Evolutionary conservation across 1,139 yeast genomes (phyloP).

Genomic region (Entelexis paramagnoliae): DNA sequence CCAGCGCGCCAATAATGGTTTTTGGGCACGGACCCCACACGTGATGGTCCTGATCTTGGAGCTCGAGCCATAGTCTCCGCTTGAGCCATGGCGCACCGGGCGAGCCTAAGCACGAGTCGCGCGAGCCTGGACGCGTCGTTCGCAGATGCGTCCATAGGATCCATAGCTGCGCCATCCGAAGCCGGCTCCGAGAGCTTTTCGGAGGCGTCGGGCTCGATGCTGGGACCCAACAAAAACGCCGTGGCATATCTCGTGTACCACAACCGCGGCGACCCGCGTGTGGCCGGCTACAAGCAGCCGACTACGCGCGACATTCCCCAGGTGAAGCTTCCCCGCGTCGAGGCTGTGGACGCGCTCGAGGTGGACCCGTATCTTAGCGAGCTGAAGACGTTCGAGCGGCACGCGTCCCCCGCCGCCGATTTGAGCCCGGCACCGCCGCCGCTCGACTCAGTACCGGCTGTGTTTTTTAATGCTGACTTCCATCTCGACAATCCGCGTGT

Average conservation of each 20-base stretch:
- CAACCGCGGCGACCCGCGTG: conserved; percentile 23
- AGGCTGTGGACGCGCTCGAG: conserved; percentile 42
- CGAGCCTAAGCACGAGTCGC: conserved; percentile 16
- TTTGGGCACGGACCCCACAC: neutral
- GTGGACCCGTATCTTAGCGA: conserved; percentile 39
- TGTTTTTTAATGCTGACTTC: conserved; percentile 57
- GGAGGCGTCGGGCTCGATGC: neutral
- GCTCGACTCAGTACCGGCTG: conserved; percentile 45
- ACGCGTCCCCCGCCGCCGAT: conserved; percentile 24
- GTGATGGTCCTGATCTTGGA: conserved; percentile 2
- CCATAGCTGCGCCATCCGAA: conserved; percentile 1
- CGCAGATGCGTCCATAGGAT: conserved; percentile 6
- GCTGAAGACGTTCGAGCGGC: conserved; percentile 4
- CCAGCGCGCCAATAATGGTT: neutral
- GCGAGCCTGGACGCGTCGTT: conserved; percentile 15
- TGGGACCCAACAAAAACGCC: conserved; percentile 42
- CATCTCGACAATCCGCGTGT: conserved; percentile 80
- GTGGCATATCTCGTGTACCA: conserved; percentile 37
- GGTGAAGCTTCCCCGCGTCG: conserved; percentile 53
- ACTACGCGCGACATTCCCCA: conserved; percentile 79
- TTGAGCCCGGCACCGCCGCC: conserved; percentile 25
- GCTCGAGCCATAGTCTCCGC: neutral
- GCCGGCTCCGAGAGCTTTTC: conserved; percentile 4
- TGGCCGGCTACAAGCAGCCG: conserved; percentile 50
- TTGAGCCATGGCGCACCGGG: conserved; percentile 10